Conservation (phyloP, 371 early-diverging fungal species). For the Circinella umbellata region DNA sequence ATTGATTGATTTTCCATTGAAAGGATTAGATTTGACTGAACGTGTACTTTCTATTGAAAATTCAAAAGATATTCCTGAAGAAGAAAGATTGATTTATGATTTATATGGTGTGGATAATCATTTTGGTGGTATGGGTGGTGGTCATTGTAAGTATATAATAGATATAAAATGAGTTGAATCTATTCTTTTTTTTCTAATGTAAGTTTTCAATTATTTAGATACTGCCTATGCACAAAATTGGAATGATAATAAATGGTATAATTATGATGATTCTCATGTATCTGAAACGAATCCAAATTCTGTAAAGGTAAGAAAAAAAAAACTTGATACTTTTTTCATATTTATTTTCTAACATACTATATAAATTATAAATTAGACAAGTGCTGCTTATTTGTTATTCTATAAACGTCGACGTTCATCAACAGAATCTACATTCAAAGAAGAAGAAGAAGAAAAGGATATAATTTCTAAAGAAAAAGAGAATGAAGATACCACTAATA, state of each 20-base stretch:
- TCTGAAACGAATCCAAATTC: conserved; percentile 56
- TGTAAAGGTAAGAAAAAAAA: conserved; percentile 50
- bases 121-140: conserved; percentile 91
- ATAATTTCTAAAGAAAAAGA: too few species aligned
- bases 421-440: neutral
- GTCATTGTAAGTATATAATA: conserved; percentile 82
- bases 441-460: neutral
- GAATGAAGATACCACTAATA: too few species aligned
- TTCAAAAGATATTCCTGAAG: neutral
- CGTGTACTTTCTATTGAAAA: conserved; percentile 21
- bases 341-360: neutral
- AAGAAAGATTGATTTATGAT: conserved; percentile 72
- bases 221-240: conserved; percentile 90
- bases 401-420: conserved; percentile 17
- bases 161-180: too few species aligned
- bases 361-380: conserved; percentile 5
- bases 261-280: conserved; percentile 89
- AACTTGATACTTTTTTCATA: neutral
- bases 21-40: conserved; percentile 42
- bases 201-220: conserved; percentile 48
- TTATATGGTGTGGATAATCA: conserved; percentile 91
- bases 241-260: conserved; percentile 77
- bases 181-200: too few species aligned
- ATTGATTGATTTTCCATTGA: conserved; percentile 66
- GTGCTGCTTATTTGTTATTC: conserved; percentile 18